phyloP scores from a whole-genome alignment of 805 yeast genomes.

The Candida adriatica region DNA sequence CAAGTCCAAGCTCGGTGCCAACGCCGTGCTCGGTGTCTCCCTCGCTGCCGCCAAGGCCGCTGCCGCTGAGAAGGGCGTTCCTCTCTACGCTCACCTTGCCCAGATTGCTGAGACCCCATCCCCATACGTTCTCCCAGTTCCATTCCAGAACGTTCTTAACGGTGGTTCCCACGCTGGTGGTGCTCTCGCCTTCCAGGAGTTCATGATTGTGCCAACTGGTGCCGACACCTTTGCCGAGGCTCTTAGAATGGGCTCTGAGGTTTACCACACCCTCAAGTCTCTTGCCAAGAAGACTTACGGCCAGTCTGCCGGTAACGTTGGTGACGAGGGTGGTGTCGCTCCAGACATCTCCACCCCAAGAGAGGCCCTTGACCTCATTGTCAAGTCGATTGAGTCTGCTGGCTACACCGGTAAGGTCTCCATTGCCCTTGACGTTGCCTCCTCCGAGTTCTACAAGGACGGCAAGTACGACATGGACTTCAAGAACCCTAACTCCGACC shows the following conservation, averaged over 20 bases:
- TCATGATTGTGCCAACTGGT: constrained; percentile 96
- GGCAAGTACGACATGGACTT: constrained; percentile 97
- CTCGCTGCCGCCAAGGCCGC: constrained; percentile 96
- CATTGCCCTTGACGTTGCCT: constrained; percentile 95
- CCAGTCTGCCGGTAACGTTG: constrained; percentile 98
- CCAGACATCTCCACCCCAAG: constrained; percentile 93
- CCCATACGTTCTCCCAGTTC: constrained; percentile 96
- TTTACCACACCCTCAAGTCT: constrained; percentile 93
- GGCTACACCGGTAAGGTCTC: constrained; percentile 92
- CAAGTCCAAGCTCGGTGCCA: constrained; percentile 97
- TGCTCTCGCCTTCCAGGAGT: constrained; percentile 97
- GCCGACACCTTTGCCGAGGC: constrained; percentile 92
- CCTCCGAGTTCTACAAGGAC: constrained; percentile 96
- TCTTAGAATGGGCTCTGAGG: constrained; percentile 94
- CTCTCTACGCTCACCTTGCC: constrained; percentile 89
- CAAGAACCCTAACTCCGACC: constrained; percentile 93
- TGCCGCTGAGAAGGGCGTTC: constrained; percentile 91
- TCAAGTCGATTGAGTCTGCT: constrained; percentile 82
- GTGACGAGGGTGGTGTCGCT: constrained; percentile 99
- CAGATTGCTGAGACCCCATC: constrained; percentile 64
- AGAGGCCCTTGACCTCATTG: constrained; percentile 95
- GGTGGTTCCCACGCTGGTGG: constrained; percentile 99
- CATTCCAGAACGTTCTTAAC: constrained; percentile 97
- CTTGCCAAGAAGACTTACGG: constrained; percentile 94
- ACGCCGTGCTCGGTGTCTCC: constrained; percentile 97